Conservation (phyloP, 2,329 filamentous ascomycete genomes). For the Dothistroma septosporum region DNA sequence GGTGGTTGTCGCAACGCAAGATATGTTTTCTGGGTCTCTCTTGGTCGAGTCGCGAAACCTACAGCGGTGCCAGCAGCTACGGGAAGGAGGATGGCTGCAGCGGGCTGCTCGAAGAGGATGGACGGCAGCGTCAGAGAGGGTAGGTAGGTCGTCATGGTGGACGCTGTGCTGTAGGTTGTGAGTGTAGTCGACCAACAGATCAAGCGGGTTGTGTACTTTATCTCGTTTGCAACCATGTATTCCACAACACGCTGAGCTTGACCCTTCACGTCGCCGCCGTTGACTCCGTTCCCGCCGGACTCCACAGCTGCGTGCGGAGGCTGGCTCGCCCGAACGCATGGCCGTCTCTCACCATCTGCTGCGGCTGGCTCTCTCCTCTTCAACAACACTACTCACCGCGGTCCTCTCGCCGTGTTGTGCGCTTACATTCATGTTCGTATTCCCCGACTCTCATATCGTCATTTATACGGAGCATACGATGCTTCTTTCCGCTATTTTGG, state of each 20-base stretch:
- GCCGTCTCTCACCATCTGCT: not conserved
- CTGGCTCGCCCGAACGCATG: no score
- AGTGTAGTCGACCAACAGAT: not conserved
- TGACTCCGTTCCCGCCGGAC: not conserved
- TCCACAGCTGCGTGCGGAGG: no score
- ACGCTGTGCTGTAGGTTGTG: not conserved
- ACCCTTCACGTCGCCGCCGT: no score
- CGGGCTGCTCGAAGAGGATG: constrained; percentile 66
- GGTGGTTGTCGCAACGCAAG: constrained; percentile 62
- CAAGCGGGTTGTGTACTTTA: not conserved
- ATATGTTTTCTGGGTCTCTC: constrained; percentile 60
- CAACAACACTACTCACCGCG: not conserved
- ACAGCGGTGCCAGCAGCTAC: constrained; percentile 68
- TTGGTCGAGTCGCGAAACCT: constrained; percentile 62
- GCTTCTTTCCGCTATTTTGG: constrained; percentile 11
- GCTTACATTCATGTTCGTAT: constrained; percentile 30
- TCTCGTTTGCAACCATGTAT: not conserved
- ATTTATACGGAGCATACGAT: constrained; percentile 10
- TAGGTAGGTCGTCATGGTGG: constrained; percentile 72
- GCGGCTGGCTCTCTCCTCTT: constrained; percentile 1
- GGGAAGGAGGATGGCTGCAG: constrained; percentile 70
- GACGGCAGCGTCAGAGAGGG: constrained; percentile 72
- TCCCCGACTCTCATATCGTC: constrained; percentile 16
- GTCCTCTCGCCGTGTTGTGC: not conserved
- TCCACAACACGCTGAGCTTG: not conserved